phyloP scores from a whole-genome alignment of 257 asterid species.

The Solanum appendiculatum region DNA sequence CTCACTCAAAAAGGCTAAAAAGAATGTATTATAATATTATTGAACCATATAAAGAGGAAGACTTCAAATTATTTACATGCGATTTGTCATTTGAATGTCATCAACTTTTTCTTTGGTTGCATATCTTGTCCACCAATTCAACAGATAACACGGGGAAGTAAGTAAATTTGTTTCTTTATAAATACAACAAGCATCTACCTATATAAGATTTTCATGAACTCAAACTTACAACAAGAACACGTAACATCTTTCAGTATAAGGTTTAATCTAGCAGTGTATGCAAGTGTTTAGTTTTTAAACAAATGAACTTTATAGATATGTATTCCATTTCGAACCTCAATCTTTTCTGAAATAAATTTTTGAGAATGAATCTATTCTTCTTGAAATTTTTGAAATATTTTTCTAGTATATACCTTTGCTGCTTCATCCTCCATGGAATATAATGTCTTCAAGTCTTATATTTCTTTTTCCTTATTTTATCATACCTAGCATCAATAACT shows the following conservation, averaged over 20 bases:
- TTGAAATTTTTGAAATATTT: too few relatives aligned
- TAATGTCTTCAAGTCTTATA: too few relatives aligned
- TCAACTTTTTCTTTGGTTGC: not conserved
- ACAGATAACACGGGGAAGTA: not conserved
- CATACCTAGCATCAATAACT: not conserved
- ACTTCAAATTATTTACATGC: too few relatives aligned
- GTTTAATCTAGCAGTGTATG: not conserved
- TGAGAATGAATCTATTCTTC: too few relatives aligned
- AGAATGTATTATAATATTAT: too few relatives aligned
- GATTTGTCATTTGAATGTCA: not conserved
- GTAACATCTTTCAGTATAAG: not conserved
- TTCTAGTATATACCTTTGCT: not conserved
- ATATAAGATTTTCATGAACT: not conserved
- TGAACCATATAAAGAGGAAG: too few relatives aligned
- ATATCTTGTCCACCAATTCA: not conserved
- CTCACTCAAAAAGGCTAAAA: too few relatives aligned
- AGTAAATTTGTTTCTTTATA: not conserved
- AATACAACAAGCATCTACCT: not conserved
- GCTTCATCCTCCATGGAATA: not conserved
- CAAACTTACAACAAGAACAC: not conserved
- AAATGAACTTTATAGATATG: not conserved
- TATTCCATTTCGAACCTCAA: not conserved
- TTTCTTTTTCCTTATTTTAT: not conserved
- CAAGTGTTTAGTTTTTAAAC: not conserved
- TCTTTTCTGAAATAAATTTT: not conserved